Evolutionary conservation across 73 alveolate genomes (phyloP).

Genomic region (Paramecium sonneborni): DNA sequence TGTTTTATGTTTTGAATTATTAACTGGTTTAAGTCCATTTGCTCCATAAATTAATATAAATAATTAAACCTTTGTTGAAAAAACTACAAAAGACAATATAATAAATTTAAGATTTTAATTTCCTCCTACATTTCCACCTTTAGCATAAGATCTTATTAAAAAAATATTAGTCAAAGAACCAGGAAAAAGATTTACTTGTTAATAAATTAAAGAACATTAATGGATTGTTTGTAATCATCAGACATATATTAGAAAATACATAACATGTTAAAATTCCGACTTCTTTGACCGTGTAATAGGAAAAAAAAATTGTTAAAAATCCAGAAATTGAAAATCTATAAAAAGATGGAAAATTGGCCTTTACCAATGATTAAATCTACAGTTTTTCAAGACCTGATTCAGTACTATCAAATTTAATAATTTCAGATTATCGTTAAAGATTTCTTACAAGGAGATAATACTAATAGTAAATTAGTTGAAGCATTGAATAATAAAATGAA

Average conservation of each 20-base stretch:
- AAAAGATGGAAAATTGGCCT: constrained; percentile 35
- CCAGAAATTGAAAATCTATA: constrained; percentile 33
- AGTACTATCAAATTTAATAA: not conserved
- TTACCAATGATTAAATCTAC: constrained; percentile 58
- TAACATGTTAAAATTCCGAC: constrained; percentile 47
- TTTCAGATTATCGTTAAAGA: constrained; percentile 19
- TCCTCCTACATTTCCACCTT: constrained; percentile 58
- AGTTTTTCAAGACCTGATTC: constrained; percentile 60
- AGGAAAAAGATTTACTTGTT: constrained; percentile 86
- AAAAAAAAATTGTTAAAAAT: constrained; percentile 10
- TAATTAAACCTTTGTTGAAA: constrained; percentile 57
- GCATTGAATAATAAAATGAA: not conserved
- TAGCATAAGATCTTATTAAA: constrained; percentile 56
- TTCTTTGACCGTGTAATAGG: not conserved
- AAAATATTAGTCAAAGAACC: constrained; percentile 83
- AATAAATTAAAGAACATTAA: constrained; percentile 88
- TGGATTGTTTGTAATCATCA: constrained; percentile 82
- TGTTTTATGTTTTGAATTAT: constrained; percentile 82
- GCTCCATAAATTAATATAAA: constrained; percentile 64
- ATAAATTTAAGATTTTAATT: constrained; percentile 28
- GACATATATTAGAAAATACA: not conserved
- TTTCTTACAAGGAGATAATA: not conserved
- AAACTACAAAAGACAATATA: constrained; percentile 60
- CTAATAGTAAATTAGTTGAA: not conserved
- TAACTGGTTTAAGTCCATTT: constrained; percentile 87